Evolutionary conservation across 768 basidiomycete species (phyloP).

Genomic region (Mycena alexandri): DNA sequence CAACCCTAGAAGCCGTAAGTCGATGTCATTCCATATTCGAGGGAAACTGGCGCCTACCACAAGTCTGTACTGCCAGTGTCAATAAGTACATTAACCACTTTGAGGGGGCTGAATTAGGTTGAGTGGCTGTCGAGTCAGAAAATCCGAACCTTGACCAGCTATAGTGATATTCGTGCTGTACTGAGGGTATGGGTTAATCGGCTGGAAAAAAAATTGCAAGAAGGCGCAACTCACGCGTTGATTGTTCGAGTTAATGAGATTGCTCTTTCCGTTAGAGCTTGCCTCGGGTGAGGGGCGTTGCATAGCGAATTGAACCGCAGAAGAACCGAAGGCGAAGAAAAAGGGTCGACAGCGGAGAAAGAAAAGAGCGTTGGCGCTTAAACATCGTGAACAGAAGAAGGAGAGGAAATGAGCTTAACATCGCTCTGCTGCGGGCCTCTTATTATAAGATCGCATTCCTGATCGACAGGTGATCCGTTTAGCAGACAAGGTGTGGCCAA

Average conservation of each 20-base stretch:
- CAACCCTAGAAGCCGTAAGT: not conserved
- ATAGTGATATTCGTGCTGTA: constrained; percentile 18
- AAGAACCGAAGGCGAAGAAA: no score
- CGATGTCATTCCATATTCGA: not conserved
- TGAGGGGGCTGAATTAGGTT: no score
- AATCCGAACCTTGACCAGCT: not conserved
- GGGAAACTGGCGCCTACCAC: not conserved
- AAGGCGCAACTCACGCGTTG: not conserved
- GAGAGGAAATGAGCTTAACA: not conserved
- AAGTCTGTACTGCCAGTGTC: constrained; percentile 22
- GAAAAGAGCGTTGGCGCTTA: no score
- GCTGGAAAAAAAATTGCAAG: not conserved
- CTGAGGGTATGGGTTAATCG: not conserved
- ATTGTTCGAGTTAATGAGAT: no score
- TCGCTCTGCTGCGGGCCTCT: no score
- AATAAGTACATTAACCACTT: constrained; percentile 18
- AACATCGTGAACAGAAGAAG: not conserved
- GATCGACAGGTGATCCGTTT: no score
- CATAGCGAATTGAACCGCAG: no score
- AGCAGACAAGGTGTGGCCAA: no score
- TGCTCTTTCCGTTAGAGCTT: no score
- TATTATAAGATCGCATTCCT: no score
- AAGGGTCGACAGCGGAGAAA: no score
- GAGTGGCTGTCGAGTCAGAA: not conserved
- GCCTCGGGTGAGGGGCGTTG: no score